Percentiles rank a stretch among this genome's conserved stretches.
These are phyloP conservation scores for Nectriaceae sp. DNA, from an alignment of 2,329 filamentous ascomycete species.

Conservation along the genomic window DNA sequence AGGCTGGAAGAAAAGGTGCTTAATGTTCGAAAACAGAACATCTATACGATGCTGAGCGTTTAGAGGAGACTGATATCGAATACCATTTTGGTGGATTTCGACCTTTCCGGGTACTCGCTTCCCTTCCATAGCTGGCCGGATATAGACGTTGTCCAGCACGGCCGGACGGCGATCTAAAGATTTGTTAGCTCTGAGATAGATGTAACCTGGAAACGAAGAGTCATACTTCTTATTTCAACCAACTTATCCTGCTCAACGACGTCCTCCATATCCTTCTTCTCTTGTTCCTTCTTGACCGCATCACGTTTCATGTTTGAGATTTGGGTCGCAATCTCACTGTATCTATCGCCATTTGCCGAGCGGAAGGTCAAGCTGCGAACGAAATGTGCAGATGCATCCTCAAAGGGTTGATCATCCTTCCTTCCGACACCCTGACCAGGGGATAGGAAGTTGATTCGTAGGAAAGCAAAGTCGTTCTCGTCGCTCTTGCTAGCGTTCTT, in stretches of 20 bases:
- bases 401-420: conserved; percentile 97
- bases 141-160: conserved; percentile 90
- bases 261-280: conserved; percentile 99
- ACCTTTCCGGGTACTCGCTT: conserved; percentile 96
- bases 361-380: conserved; percentile 94
- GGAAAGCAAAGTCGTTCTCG: conserved; percentile 89
- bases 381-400: conserved; percentile 94
- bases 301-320: conserved; percentile 97
- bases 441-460: conserved; percentile 96
- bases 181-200: conserved; percentile 38
- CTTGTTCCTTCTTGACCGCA: conserved; percentile 87
- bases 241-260: conserved; percentile 99
- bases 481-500: conserved; percentile 99
- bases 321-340: conserved; percentile 87
- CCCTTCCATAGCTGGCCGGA: conserved; percentile 92
- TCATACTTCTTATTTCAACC: conserved; percentile 85
- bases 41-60: conserved; percentile 84
- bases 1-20: conserved; percentile 98
- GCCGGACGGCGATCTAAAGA: conserved; percentile 82
- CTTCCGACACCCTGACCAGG: conserved; percentile 95
- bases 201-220: not conserved
- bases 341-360: conserved; percentile 83
- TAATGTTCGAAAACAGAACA: conserved; percentile 96
- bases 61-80: conserved; percentile 85
- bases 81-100: conserved; percentile 98